Percentiles rank a stretch among this genome's conserved stretches.
Conservation (phyloP, 2,329 filamentous ascomycete species). For the Biscogniauxia marginata region DNA sequence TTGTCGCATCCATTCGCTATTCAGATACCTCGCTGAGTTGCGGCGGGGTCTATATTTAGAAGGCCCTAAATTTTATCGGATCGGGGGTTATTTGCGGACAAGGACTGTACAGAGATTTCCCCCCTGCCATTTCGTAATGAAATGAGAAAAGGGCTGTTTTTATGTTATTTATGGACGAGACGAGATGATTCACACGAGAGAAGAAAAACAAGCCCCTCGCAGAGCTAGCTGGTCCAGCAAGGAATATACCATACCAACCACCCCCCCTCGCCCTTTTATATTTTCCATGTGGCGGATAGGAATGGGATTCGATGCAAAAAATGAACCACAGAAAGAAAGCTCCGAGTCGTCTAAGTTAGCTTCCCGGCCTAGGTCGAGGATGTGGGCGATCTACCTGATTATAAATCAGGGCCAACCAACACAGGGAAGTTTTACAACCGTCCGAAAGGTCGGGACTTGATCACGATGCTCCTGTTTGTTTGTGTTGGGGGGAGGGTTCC, state of each 20-base stretch:
- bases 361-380: too few relatives aligned
- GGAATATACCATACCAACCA: not conserved
- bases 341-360: too few relatives aligned
- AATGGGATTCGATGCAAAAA: not conserved
- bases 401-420: too few relatives aligned
- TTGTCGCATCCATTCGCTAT: constrained; percentile 5
- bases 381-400: too few relatives aligned
- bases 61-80: not conserved
- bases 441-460: too few relatives aligned
- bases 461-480: too few relatives aligned
- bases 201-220: constrained; percentile 2
- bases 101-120: not conserved
- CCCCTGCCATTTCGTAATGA: not conserved
- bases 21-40: not conserved
- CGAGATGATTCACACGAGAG: not conserved
- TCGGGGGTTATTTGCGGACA: not conserved
- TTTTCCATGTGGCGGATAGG: constrained; percentile 13
- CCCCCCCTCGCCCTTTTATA: constrained; percentile 3
- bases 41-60: not conserved
- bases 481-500: too few relatives aligned
- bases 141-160: not conserved
- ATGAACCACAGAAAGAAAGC: too few relatives aligned
- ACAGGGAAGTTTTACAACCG: too few relatives aligned
- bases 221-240: constrained; percentile 4
- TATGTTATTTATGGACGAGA: constrained; percentile 2